Conservation (phyloP, 441 rosid species). For the Gossypium trilobum region DNA sequence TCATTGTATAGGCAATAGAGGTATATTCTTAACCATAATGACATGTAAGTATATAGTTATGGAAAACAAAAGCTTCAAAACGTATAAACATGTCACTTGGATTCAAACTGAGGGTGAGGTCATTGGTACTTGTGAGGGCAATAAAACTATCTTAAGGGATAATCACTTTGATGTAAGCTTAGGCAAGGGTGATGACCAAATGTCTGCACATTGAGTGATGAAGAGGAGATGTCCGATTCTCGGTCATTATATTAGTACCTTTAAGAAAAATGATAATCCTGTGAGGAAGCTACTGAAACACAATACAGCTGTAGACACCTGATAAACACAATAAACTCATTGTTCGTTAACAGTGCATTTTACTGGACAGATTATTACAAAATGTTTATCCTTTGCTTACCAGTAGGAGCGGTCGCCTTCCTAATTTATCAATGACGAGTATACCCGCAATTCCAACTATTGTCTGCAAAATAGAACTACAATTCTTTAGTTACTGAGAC, state of each 20-base stretch:
- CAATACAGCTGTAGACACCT: conserved; percentile 32
- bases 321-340: not conserved
- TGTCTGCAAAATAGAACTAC: conserved; percentile 25
- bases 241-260: conserved; percentile 23
- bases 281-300: conserved; percentile 28
- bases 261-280: conserved; percentile 30
- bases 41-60: not conserved
- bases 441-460: conserved; percentile 53
- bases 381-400: conserved; percentile 19
- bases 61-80: too few species aligned
- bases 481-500: not conserved
- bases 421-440: conserved; percentile 54
- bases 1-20: not conserved
- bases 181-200: too few species aligned
- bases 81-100: not conserved
- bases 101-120: too few species aligned
- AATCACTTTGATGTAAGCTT: too few species aligned
- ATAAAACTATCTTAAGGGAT: too few species aligned
- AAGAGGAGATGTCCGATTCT: too few species aligned
- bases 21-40: not conserved
- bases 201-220: too few species aligned
- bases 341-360: not conserved
- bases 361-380: not conserved
- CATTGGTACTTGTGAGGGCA: too few species aligned
- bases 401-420: conserved; percentile 78